phyloP scores from a whole-genome alignment of 768 basidiomycete genomes.

The Tricholoma bakamatsutake region DNA sequence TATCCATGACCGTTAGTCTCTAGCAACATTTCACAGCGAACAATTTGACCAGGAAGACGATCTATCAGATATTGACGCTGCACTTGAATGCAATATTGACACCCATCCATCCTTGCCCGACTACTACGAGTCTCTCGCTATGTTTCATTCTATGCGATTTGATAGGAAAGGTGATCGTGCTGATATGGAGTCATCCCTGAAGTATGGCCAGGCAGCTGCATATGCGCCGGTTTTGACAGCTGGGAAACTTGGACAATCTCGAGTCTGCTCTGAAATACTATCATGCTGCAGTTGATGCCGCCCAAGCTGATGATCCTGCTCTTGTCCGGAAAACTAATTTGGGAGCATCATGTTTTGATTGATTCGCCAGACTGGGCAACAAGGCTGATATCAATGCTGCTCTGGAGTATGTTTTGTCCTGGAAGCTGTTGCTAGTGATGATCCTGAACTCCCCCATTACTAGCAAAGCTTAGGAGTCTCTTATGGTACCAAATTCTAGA shows the following conservation, averaged over 20 bases:
- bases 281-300: slow-evolving; percentile 2
- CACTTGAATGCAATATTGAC: background rate
- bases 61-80: background rate
- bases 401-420: background rate
- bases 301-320: background rate
- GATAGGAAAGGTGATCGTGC: background rate
- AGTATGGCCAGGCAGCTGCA: background rate
- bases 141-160: background rate
- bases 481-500: background rate
- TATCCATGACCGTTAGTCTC: background rate
- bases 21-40: background rate
- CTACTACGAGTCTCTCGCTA: background rate
- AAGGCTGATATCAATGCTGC: slow-evolving; percentile 5
- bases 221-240: background rate
- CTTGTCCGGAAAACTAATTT: background rate
- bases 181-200: background rate
- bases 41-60: background rate
- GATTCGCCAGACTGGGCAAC: slow-evolving; percentile 1
- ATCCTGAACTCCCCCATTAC: slow-evolving; percentile 3
- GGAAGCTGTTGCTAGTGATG: background rate
- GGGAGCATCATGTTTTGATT: background rate
- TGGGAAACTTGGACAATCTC: slow-evolving; percentile 1
- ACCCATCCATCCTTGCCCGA: background rate
- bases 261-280: slow-evolving; percentile 2
- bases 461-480: slow-evolving; percentile 2